A percentile compares a stretch with the other conserved stretches of the same genome.
phyloP scores from a whole-genome alignment of 1,284 basidiomycete genomes.

The Tylopilus sp. region DNA sequence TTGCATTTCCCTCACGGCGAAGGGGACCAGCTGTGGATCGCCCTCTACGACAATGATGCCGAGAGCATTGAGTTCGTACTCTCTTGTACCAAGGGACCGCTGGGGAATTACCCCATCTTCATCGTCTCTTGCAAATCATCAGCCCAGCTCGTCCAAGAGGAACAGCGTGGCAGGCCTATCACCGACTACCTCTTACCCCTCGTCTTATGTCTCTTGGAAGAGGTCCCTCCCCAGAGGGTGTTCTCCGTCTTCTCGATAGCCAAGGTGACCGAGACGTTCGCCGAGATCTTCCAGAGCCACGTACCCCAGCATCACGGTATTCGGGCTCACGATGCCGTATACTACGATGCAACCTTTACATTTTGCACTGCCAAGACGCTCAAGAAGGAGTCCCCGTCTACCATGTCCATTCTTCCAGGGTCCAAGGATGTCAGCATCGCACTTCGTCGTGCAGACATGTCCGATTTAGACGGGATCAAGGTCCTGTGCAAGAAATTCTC shows the following conservation, averaged over 20 bases:
- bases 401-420: constrained; percentile 21
- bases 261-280: constrained; percentile 59
- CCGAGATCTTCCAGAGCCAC: constrained; percentile 56
- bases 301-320: constrained; percentile 46
- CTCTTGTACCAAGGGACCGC: constrained; percentile 63
- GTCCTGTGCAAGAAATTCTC: constrained; percentile 68
- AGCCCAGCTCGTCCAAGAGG: constrained; percentile 39
- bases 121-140: constrained; percentile 55
- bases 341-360: constrained; percentile 72
- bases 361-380: constrained; percentile 63
- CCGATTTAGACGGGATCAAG: constrained; percentile 57
- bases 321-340: constrained; percentile 51
- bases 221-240: constrained; percentile 55
- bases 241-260: constrained; percentile 77
- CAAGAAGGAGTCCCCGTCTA: constrained; percentile 26
- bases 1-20: constrained; percentile 20
- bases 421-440: constrained; percentile 41
- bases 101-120: constrained; percentile 72
- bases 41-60: constrained; percentile 45
- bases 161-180: constrained; percentile 39
- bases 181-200: constrained; percentile 48
- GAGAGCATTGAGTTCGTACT: constrained; percentile 63
- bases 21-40: constrained; percentile 64
- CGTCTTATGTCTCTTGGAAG: constrained; percentile 41
- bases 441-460: constrained; percentile 55